Base-by-base conservation (phyloP, 371 early-diverging fungal species). In the Umbelopsis sp. region DNA sequence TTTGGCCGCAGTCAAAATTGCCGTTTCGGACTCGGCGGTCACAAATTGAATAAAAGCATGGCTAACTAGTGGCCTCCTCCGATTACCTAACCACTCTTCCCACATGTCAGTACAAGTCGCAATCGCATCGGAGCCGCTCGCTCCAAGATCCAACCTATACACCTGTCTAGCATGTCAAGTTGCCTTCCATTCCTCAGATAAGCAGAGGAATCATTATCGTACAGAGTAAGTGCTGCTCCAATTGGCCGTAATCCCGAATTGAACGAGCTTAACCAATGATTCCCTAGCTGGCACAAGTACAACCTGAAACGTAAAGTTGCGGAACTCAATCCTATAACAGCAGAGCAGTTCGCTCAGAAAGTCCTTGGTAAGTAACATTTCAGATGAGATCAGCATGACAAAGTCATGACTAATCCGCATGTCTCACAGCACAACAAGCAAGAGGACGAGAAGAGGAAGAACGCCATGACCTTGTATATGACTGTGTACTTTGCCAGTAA, bases 231-330 rank as follows among this genome's bases (percentile, higher is more conserved):
- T 11, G 4, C 6, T 51, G 4, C 11, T 7, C 52, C 1, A 29
- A 9, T 57, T 4, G 32, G 6, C 14, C 0, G 35, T 11, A 57
- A 16, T 12, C 29, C 35, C 57, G 35, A 35, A 57, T 5, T 12
- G 4, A 18, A 29, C 18, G 3, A 29, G 1, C 18, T 57, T 4
- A 22, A 14, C 57, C 14, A 10, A 14, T 35, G 16, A 4, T 1
- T 35, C 71, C 4, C 89, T 14, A 94, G 94, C 74, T 95, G 94
- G 94, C 96, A 95, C 74, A 83, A 93, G 35, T 95, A 95, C 79
- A 95, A 95, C 77, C 80, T 95, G 52, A 94, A 94, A 74, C 86
- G 94, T 72, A 94, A 94, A 77, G 91, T 93, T 22, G 93, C 91
- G 24, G 88, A 84, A 41, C 79, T 94, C n/a, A 92, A 92, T 9